Base-by-base conservation (phyloP, 1,284 basidiomycete species). In the Meira nashicola region DNA sequence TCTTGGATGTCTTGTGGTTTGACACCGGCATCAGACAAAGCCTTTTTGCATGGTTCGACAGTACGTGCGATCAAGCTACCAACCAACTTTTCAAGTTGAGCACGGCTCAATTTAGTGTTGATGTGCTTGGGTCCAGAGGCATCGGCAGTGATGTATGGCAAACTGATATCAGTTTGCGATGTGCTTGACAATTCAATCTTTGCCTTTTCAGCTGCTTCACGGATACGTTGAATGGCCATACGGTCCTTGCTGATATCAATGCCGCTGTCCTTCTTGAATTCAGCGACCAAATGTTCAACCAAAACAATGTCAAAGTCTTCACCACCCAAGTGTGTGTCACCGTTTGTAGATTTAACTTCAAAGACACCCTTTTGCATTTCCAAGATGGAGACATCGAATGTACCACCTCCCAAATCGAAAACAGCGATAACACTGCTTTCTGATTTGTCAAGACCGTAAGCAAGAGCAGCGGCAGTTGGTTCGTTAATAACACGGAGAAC, bases 301-400 rank as follows among this genome's bases (percentile, higher is more conserved):
- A 97, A 86, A 49, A 87, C 82, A 68, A 95, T 88, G 78, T 97
- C 92, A 76, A 97, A 97, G 81, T 98, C 94, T 82, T 98, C 94
- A 80, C 94, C 94, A 81, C 94, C 94, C 63, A 98, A 86, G 80
- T 98, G 94, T 23, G 94, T 97, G 81, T 98, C 93, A 81, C 94
- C 94, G 79, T 96, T 96, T 67, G 94, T 98, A 1, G 94, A 96
- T 84, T 96, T 96, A 79, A 98, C 94, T 80, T 97, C 94, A 80
- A 97, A 98, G 23, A 98, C 92, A 73, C 94, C 94, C 82, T 95
- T 93, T 81, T 95, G 91, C 90, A 97, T 97, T 82, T 96, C 92
- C 47, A 97, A 84, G 70, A 98, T 92, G 39, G 94, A 97, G 73
- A 97, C 90, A 90, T 97, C 92, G 80, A 93, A 93, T 17, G 91